These are phyloP conservation scores for Crucibulum laeve DNA, from an alignment of 768 basidiomycete species.

Conservation along the genomic window DNA sequence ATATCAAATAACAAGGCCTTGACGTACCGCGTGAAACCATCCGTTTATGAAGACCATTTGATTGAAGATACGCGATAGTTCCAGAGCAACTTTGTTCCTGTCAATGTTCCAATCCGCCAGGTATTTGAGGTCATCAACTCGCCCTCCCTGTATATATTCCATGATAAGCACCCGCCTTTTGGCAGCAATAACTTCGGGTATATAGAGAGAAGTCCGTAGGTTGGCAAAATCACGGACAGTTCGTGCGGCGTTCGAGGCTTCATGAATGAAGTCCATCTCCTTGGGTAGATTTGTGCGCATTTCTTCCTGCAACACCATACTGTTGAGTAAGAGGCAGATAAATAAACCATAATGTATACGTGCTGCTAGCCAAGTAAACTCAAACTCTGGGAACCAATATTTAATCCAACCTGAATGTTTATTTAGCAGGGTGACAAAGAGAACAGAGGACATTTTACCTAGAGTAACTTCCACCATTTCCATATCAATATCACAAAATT, in stretches of 20 bases:
- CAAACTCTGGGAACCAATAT: slow-evolving; percentile 92
- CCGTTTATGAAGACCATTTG: slow-evolving; percentile 96
- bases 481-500: slow-evolving; percentile 91
- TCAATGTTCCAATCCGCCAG: slow-evolving; percentile 82
- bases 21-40: slow-evolving; percentile 76
- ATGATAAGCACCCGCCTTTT: slow-evolving; percentile 86
- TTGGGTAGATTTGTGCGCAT: slow-evolving; percentile 90
- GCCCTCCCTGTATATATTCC: slow-evolving; percentile 89
- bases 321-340: slow-evolving; percentile 27
- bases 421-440: slow-evolving; percentile 4
- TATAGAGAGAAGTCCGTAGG: slow-evolving; percentile 77
- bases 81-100: slow-evolving; percentile 88
- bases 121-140: slow-evolving; percentile 85
- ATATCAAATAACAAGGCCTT: not conserved
- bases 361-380: slow-evolving; percentile 87
- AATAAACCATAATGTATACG: slow-evolving; percentile 13
- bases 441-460: slow-evolving; percentile 32
- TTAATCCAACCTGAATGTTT: slow-evolving; percentile 69
- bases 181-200: slow-evolving; percentile 78
- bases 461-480: slow-evolving; percentile 75
- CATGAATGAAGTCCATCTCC: slow-evolving; percentile 93
- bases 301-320: slow-evolving; percentile 63
- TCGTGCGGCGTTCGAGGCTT: slow-evolving; percentile 80
- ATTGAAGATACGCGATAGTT: slow-evolving; percentile 86
- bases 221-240: slow-evolving; percentile 66